phyloP scores from a whole-genome alignment of 352 stramenopile genomes.

The Phytophthora pluvialis region DNA sequence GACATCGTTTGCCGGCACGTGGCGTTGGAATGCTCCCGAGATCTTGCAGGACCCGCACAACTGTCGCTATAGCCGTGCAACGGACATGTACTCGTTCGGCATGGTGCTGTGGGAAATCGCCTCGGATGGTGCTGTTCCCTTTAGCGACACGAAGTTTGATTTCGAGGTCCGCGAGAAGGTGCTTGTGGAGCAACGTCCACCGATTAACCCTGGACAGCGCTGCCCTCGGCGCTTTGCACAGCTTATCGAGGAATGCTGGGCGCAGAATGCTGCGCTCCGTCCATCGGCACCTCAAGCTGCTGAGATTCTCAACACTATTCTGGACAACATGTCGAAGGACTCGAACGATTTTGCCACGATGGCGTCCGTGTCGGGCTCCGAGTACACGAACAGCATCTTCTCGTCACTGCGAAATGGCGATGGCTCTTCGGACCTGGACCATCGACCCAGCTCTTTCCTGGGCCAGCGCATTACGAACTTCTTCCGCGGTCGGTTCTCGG shows the following conservation, averaged over 20 bases:
- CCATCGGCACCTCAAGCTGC: constrained; percentile 56
- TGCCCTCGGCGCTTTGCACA: constrained; percentile 62
- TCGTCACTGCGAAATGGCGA: constrained; percentile 52
- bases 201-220: constrained; percentile 50
- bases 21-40: constrained; percentile 76
- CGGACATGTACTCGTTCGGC: constrained; percentile 79
- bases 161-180: constrained; percentile 76
- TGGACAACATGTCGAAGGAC: constrained; percentile 57
- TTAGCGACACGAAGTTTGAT: constrained; percentile 69
- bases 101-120: constrained; percentile 81
- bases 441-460: constrained; percentile 52
- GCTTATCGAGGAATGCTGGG: constrained; percentile 72
- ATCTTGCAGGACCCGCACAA: constrained; percentile 72
- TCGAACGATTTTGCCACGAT: constrained; percentile 40
- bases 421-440: constrained; percentile 39
- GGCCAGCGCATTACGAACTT: constrained; percentile 71
- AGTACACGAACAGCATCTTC: constrained; percentile 70
- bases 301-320: constrained; percentile 56
- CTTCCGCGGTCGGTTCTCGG: constrained; percentile 58
- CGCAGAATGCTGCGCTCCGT: constrained; percentile 48
- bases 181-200: constrained; percentile 55
- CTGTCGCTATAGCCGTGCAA: constrained; percentile 64
- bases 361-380: constrained; percentile 40
- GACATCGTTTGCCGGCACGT: constrained; percentile 73
- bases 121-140: constrained; percentile 64